Base-by-base conservation (phyloP, 306 rosid genomes). In the Cucumis hystrix region DNA sequence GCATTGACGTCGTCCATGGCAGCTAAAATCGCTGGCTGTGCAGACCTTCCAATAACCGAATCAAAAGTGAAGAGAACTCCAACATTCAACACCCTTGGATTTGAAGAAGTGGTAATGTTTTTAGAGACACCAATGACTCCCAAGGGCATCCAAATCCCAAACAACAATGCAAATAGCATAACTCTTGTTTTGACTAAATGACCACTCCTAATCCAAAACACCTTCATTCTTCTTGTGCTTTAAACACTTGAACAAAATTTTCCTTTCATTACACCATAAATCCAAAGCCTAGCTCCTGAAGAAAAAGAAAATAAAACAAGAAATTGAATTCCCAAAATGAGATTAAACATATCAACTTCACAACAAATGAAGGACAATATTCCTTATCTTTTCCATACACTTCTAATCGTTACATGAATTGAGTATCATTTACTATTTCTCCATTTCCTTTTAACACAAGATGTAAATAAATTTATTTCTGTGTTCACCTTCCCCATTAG, bases 21-120 rank as follows among this genome's bases (percentile, higher is more conserved):
- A 28, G 81, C 81, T 37, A 66, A 67, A 55, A 78, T 78, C 10
- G 76, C 81, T 6, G 66, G 76, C 66, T 41, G 56, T 49, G 80
- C 80, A 15, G 80, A 77, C 80, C 76, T 55, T 67, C 81, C 81
- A 55, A 78, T 78, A 23, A 67, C 67, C 14, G 81, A 78, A 64
- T 76, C 56, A 86, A 88, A 84, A 65, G 90, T 88, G 79, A 89
- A 87, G 57, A 93, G 69, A 76, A 81, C 92, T 49, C 98, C 98
- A 56, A 93, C 61, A 47, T 85, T 93, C 89, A 93, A 79, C 73
- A 76, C 80, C 40, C 74, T 84, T 0, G 83, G 88, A 41, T 83
- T 85, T 18, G 84, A 43, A 86, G 90, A 61, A 18, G 83, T 80
- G 20, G 80, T 82, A 56, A 43, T 79, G 82, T 84, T 87, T 54